Conservation (phyloP, 2,329 filamentous ascomycete species). For the Rhytidhysteron rufulum region DNA sequence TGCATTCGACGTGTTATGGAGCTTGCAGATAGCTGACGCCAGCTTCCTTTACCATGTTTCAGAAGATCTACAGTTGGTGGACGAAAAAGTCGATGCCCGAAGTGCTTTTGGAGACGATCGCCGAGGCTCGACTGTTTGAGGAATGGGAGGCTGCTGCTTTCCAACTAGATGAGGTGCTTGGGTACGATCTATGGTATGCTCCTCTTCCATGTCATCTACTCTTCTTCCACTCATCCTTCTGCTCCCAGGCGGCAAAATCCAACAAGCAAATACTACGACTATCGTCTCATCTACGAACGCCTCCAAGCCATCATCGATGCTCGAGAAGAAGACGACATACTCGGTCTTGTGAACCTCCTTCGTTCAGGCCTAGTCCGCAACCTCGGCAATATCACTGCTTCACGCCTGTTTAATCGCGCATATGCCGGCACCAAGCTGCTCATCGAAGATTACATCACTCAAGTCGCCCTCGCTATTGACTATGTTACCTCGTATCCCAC, state of each 20-base stretch:
- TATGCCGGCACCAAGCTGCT: constrained; percentile 86
- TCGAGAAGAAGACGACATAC: constrained; percentile 67
- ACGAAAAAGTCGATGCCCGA: constrained; percentile 61
- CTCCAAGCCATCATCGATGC: constrained; percentile 67
- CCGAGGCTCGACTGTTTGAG: constrained; percentile 67
- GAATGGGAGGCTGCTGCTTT: constrained; percentile 85
- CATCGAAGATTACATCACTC: constrained; percentile 85
- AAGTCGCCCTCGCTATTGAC: constrained; percentile 76
- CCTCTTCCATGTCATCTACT: constrained; percentile 1
- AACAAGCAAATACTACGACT: constrained; percentile 79
- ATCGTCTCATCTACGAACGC: constrained; percentile 74
- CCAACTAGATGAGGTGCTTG: constrained; percentile 76
- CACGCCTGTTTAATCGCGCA: constrained; percentile 76
- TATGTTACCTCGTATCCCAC: constrained; percentile 69
- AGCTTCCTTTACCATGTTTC: constrained; percentile 14
- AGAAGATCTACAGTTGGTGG: constrained; percentile 70
- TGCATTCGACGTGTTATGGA: too few relatives aligned
- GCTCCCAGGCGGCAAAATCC: constrained; percentile 72
- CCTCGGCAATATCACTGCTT: constrained; percentile 82
- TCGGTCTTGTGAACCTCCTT: constrained; percentile 72
- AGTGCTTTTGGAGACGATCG: constrained; percentile 62
- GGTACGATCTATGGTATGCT: constrained; percentile 71
- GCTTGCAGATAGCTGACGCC: too few relatives aligned
- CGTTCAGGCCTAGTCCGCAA: constrained; percentile 76
- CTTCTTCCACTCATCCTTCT: constrained; percentile 4